phyloP scores from a whole-genome alignment of 2,329 filamentous ascomycete genomes.

The Thielaviopsis punctulata region DNA sequence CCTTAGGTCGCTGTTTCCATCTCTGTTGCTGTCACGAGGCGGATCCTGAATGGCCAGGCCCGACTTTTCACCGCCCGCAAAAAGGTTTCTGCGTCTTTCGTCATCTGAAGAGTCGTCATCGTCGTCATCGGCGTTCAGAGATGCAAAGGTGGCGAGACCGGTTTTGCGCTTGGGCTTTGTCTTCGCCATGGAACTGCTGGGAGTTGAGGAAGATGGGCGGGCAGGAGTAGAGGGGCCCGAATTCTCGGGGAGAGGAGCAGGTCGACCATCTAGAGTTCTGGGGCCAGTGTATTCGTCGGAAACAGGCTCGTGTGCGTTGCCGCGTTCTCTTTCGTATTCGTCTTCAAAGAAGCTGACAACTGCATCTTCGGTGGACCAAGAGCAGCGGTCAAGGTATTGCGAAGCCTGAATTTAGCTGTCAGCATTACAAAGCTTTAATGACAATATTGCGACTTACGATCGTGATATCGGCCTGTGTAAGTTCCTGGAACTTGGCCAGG shows the following conservation, averaged over 20 bases:
- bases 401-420: not conserved
- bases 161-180: constrained; percentile 33
- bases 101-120: constrained; percentile 39
- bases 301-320: constrained; percentile 12
- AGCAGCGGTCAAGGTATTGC: not conserved
- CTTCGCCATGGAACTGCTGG: constrained; percentile 16
- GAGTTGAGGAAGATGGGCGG: not conserved
- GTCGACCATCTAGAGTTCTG: constrained; percentile 44
- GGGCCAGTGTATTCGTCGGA: constrained; percentile 38
- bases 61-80: constrained; percentile 75
- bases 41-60: constrained; percentile 52
- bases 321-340: not conserved
- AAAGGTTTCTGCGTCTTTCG: constrained; percentile 47
- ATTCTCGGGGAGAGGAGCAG: constrained; percentile 25
- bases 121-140: constrained; percentile 28
- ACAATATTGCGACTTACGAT: not conserved
- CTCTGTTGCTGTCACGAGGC: constrained; percentile 21
- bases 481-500: not conserved
- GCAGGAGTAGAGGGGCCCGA: not conserved
- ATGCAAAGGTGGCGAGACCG: constrained; percentile 44
- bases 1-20: not conserved
- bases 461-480: not conserved
- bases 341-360: not conserved
- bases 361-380: not conserved
- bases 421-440: not conserved